Conservation (phyloP, 1,284 basidiomycete species). For the Puccinia coronata region DNA sequence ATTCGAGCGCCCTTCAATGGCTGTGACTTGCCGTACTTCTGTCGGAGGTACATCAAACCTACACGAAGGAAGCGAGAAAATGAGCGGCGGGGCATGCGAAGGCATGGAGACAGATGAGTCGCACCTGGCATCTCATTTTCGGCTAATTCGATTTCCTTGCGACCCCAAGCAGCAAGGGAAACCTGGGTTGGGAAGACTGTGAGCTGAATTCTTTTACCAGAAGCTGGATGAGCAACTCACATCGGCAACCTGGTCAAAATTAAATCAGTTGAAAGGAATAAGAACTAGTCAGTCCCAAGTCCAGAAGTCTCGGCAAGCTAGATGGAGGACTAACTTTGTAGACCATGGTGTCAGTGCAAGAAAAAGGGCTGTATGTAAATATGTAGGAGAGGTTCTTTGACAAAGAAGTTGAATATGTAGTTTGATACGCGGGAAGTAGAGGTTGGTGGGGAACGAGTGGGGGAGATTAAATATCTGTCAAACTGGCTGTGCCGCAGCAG, state of each 20-base stretch:
- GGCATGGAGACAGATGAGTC: not conserved
- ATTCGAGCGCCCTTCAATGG: slow-evolving; percentile 94
- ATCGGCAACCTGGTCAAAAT: slow-evolving; percentile 49
- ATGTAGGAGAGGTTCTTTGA: too few species aligned
- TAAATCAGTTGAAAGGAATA: not conserved
- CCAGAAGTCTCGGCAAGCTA: not conserved
- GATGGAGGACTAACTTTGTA: slow-evolving; percentile 41
- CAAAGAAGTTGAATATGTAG: too few species aligned
- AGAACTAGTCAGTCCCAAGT: not conserved
- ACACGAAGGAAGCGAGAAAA: not conserved
- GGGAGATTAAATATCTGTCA: not conserved
- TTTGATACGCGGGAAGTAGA: too few species aligned
- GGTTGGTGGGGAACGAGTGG: not conserved
- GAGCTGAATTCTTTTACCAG: not conserved
- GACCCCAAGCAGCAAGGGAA: slow-evolving; percentile 71
- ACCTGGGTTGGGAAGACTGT: slow-evolving; percentile 22
- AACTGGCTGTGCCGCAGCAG: not conserved
- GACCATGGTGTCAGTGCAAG: slow-evolving; percentile 19
- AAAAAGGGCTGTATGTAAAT: too few species aligned
- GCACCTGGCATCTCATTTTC: slow-evolving; percentile 61
- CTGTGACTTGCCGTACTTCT: slow-evolving; percentile 74
- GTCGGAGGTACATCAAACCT: slow-evolving; percentile 57
- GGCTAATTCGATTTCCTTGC: slow-evolving; percentile 97
- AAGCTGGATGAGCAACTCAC: slow-evolving; percentile 25
- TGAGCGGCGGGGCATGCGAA: not conserved